phyloP scores from a whole-genome alignment of 352 stramenopile genomes.

The Lagenidium sp. region DNA sequence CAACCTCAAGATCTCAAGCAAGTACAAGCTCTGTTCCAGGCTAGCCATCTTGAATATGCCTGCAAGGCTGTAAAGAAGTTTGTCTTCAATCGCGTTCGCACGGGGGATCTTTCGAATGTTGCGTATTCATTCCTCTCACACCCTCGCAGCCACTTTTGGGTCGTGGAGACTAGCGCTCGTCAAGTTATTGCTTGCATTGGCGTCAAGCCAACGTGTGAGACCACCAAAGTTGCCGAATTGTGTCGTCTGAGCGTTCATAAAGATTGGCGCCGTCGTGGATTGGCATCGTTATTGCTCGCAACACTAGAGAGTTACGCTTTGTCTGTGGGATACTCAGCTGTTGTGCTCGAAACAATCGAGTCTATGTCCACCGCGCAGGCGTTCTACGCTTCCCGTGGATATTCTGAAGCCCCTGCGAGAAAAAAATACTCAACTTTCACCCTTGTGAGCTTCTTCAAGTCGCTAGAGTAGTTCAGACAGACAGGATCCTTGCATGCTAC shows the following conservation, averaged over 20 bases:
- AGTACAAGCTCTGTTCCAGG: constrained; percentile 53
- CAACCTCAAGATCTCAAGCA: constrained; percentile 23
- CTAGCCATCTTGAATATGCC: constrained; percentile 42
- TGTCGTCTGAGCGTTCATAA: constrained; percentile 47
- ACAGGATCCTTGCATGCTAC: too few relatives aligned
- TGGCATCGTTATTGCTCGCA: constrained; percentile 36
- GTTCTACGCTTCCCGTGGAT: constrained; percentile 37
- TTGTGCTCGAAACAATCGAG: constrained; percentile 56
- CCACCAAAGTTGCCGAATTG: constrained; percentile 36
- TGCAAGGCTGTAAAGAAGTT: constrained; percentile 66
- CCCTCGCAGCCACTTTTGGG: constrained; percentile 41
- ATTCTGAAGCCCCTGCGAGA: constrained; percentile 17
- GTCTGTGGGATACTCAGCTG: constrained; percentile 17
- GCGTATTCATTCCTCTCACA: constrained; percentile 22
- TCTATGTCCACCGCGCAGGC: constrained; percentile 42
- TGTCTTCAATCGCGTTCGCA: constrained; percentile 39
- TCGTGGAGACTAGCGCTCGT: constrained; percentile 21
- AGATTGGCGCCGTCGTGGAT: constrained; percentile 25
- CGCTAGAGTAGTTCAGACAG: too few relatives aligned
- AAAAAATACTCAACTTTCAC: constrained; percentile 31
- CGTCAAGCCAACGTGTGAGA: constrained; percentile 22
- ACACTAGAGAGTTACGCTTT: constrained; percentile 29
- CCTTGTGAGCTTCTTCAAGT: constrained; percentile 35
- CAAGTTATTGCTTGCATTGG: constrained; percentile 50
- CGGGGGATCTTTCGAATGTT: constrained; percentile 51